A percentile compares a stretch with the other conserved stretches of the same genome.
These are phyloP conservation scores for Claviceps spartinae DNA, from an alignment of 2,329 filamentous ascomycete genomes.

Conservation along the genomic window DNA sequence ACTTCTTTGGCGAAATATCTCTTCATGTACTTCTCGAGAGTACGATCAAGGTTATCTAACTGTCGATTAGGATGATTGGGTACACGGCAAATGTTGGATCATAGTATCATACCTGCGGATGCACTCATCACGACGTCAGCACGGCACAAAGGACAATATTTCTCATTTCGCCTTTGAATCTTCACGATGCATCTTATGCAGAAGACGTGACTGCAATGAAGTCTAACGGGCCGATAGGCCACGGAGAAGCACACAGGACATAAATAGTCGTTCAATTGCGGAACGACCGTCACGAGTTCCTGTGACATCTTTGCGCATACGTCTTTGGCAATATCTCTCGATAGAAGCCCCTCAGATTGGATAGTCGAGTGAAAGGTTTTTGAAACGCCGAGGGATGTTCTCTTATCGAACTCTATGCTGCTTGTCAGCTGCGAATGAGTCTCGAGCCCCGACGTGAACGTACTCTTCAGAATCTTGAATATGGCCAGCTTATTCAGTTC, in stretches of 20 bases:
- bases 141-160: conserved; percentile 64
- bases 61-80: neutral
- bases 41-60: conserved; percentile 55
- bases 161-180: conserved; percentile 57
- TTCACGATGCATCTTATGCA: conserved; percentile 75
- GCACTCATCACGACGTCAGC: conserved; percentile 57
- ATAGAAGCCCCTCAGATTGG: conserved; percentile 45
- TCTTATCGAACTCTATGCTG: conserved; percentile 65
- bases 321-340: conserved; percentile 57
- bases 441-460: conserved; percentile 12
- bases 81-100: neutral
- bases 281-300: conserved; percentile 59
- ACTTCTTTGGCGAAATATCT: conserved; percentile 63
- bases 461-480: conserved; percentile 74
- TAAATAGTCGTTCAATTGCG: conserved; percentile 71
- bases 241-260: conserved; percentile 72
- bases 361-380: conserved; percentile 47
- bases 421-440: neutral
- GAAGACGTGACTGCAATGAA: conserved; percentile 64
- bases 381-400: conserved; percentile 58
- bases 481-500: conserved; percentile 71
- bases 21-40: conserved; percentile 55
- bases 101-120: conserved; percentile 39
- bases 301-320: conserved; percentile 62
- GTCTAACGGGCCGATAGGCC: conserved; percentile 67